Evolutionary conservation across 73 alveolate genomes (phyloP).

Genomic region (Blepharisma stoltei): DNA sequence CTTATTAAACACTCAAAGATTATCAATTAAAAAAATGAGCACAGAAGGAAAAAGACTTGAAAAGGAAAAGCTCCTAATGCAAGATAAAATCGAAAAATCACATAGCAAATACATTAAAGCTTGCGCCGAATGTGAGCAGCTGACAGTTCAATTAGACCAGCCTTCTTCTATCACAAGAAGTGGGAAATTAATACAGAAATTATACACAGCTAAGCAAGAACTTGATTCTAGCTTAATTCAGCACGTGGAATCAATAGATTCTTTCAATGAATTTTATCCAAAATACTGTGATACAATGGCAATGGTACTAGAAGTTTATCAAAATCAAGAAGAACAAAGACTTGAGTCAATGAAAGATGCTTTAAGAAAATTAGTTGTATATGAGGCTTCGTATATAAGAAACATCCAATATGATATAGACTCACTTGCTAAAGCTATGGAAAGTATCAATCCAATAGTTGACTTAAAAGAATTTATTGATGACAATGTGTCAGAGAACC

Average conservation of each 20-base stretch:
- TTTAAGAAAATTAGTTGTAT: conserved; percentile 12
- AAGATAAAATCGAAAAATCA: neutral
- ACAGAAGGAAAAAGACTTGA: conserved; percentile 7
- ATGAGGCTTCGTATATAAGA: conserved; percentile 34
- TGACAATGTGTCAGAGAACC: neutral
- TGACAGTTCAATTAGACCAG: conserved; percentile 15
- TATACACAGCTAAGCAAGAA: neutral
- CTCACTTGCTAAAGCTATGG: conserved; percentile 19
- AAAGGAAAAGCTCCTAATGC: neutral
- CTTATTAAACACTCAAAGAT: neutral
- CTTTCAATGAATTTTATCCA: neutral
- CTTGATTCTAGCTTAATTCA: neutral
- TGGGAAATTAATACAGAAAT: conserved; percentile 2
- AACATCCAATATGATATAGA: conserved; percentile 35
- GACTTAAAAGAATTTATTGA: conserved; percentile 18
- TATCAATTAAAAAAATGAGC: neutral
- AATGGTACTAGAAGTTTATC: neutral
- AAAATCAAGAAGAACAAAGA: neutral
- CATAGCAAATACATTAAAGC: neutral
- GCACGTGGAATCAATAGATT: neutral
- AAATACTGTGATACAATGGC: neutral
- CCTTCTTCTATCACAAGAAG: neutral
- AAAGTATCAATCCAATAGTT: neutral
- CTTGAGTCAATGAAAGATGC: neutral
- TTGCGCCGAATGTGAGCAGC: neutral